Percentiles rank a stretch among this genome's conserved stretches.
These are phyloP conservation scores for Trebouxia sp. DNA, from an alignment of 139 green algal species.

Conservation along the genomic window DNA sequence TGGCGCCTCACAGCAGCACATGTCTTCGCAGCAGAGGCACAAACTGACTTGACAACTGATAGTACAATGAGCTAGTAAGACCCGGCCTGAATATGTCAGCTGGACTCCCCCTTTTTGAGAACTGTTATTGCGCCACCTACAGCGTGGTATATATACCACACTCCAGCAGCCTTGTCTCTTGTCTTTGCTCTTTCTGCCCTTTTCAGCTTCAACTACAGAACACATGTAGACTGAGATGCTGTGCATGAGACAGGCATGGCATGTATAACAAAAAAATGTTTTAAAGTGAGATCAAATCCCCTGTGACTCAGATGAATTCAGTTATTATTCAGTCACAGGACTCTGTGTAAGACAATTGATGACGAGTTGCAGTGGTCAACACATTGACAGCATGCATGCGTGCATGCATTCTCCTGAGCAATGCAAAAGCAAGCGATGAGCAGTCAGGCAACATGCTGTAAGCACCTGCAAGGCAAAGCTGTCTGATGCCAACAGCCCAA, in stretches of 20 bases:
- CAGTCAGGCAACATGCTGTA: background rate
- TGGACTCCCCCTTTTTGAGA: slow-evolving; percentile 31
- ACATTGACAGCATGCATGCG: background rate
- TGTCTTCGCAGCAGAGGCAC: no score
- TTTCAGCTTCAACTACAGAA: slow-evolving; percentile 58
- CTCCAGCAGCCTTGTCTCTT: slow-evolving; percentile 53
- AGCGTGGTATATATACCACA: slow-evolving; percentile 69
- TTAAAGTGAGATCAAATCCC: no score
- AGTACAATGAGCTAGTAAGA: no score
- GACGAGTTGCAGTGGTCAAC: no score
- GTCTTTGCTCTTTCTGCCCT: slow-evolving; percentile 51
- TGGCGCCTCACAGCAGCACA: no score
- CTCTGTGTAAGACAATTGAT: no score
- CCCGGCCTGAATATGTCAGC: background rate
- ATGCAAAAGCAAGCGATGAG: slow-evolving; percentile 53
- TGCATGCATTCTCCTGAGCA: slow-evolving; percentile 57
- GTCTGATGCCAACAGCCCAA: slow-evolving; percentile 46
- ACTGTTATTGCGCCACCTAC: slow-evolving; percentile 67
- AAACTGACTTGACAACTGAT: no score
- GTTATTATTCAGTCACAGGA: no score
- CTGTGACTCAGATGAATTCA: no score
- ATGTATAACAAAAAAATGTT: no score
- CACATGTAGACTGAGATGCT: no score
- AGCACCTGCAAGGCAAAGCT: slow-evolving; percentile 50
- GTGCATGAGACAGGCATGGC: no score